Evolutionary conservation across 2,329 filamentous ascomycete genomes (phyloP), one percentile per base, ranked within the genome.

Genomic region (Anisogramma anomala): DNA sequence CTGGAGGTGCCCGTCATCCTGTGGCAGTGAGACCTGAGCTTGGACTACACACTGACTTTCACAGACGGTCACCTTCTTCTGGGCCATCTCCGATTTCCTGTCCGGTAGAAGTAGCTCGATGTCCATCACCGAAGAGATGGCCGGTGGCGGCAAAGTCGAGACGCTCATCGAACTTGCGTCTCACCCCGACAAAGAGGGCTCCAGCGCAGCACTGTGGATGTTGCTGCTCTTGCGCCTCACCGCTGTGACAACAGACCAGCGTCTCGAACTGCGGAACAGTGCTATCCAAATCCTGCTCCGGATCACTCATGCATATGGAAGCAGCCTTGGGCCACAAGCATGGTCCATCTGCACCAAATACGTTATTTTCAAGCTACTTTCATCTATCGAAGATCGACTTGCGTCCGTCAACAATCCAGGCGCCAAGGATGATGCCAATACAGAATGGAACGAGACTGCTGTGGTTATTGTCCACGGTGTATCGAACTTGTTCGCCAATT

Each of bases 31-130:
- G 22, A 23, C 9, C 6, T 9, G 9, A 23, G 22, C 22, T 23
- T 23, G 22, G 22, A 23, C 22, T 6, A 9, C 22, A 23, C 22
- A 5, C 25, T 41, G 17, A 41, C 31, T 5, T 22, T 5, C 9
- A 17, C 26, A 41, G 38, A 91, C 88, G 1, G 84, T 94, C 7
- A 94, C 89, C 0, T 91, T 94, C 55, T 94, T 94, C 58, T 95
- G 88, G 86, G 88, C 89, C 40, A 74, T 95, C 6, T 94, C 89
- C 0, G 88, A 95, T 58, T 91, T 88, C 49, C 68, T 96, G 4
- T 79, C 76, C 1, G 64, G 69, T 3, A 75, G 73, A 50, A 75
- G 69, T 40, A 68, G 67, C 43, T 66, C 70, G 0, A 70, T 80
- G 33, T 68, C 71, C 1, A 72, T 81, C 23, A 77, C 71, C 1